These are phyloP conservation scores for Fusarium napiforme DNA, from an alignment of 2,329 filamentous ascomycete genomes.

Conservation along the genomic window DNA sequence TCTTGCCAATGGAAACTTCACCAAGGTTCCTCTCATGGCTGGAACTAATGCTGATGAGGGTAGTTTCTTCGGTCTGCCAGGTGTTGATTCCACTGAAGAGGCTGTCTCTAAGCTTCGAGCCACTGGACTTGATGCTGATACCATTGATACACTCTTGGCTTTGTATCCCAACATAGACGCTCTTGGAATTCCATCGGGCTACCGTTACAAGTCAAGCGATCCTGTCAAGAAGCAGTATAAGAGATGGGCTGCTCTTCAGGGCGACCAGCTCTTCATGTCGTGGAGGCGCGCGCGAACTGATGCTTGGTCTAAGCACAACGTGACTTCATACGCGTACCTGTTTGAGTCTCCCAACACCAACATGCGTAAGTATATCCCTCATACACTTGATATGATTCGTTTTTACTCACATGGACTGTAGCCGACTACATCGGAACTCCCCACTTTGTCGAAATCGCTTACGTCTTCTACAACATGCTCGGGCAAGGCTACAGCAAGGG, in stretches of 20 bases:
- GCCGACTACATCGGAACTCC: slow-evolving; percentile 38
- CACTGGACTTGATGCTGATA: slow-evolving; percentile 13
- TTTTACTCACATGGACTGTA: background rate
- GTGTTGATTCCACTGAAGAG: slow-evolving; percentile 47
- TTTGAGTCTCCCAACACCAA: slow-evolving; percentile 53
- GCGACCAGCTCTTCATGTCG: slow-evolving; percentile 66
- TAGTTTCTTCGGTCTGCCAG: slow-evolving; percentile 62
- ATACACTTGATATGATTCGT: fast-evolving
- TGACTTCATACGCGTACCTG: slow-evolving; percentile 65
- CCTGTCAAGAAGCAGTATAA: slow-evolving; percentile 57
- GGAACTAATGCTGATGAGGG: slow-evolving; percentile 75
- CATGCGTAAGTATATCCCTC: slow-evolving; percentile 7
- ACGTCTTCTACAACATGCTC: slow-evolving; percentile 63
- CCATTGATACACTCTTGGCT: slow-evolving; percentile 23
- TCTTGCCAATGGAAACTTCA: slow-evolving; percentile 67
- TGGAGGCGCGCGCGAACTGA: slow-evolving; percentile 64
- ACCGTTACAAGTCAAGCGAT: slow-evolving; percentile 22
- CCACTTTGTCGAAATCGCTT: slow-evolving; percentile 47
- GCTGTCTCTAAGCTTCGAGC: slow-evolving; percentile 10
- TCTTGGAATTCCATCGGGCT: slow-evolving; percentile 26
- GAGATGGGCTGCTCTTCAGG: slow-evolving; percentile 61
- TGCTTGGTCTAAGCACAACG: slow-evolving; percentile 59
- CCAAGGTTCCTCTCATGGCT: slow-evolving; percentile 70
- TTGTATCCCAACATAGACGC: slow-evolving; percentile 39
- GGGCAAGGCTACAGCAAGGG: slow-evolving; percentile 50